A percentile compares a stretch with the other conserved stretches of the same genome.
Evolutionary conservation across 345 rosid genomes (phyloP).

Genomic region (Diplotaxis tenuifolia): DNA sequence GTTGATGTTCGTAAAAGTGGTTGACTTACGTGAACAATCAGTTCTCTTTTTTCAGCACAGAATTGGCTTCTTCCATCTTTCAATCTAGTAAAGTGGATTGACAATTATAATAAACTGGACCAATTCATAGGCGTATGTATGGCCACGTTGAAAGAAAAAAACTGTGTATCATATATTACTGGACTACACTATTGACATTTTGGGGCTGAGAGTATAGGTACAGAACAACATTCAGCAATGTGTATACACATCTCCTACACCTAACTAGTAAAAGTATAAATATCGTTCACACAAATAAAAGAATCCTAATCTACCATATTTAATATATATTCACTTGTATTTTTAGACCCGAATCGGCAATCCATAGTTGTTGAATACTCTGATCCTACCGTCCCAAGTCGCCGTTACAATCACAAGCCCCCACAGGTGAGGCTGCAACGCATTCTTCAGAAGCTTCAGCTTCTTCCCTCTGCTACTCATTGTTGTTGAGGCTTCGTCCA

Average conservation of each 20-base stretch:
- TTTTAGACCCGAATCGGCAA: conserved; percentile 57
- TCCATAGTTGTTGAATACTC: conserved; percentile 69
- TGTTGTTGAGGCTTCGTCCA: conserved; percentile 23
- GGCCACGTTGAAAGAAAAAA: neutral
- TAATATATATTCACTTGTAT: neutral
- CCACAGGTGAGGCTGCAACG: conserved; percentile 48
- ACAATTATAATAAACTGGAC: neutral
- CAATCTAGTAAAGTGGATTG: neutral
- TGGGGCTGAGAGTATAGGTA: neutral
- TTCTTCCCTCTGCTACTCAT: conserved; percentile 48
- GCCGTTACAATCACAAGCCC: conserved; percentile 63
- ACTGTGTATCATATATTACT: neutral
- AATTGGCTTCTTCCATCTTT: neutral
- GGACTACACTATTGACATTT: neutral
- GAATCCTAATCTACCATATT: conserved; percentile 21
- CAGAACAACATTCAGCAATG: neutral
- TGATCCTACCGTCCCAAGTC: conserved; percentile 74
- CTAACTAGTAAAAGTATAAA: conserved; percentile 5
- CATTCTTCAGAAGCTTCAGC: conserved; percentile 54
- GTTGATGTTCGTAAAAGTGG: too few species aligned
- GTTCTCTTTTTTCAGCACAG: too few species aligned
- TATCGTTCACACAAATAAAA: conserved; percentile 25
- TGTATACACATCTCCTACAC: neutral
- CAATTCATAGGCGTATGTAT: neutral
- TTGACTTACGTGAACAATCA: too few species aligned